Conservation (phyloP, 2,329 filamentous ascomycete species). For the Xylariales sp. region DNA sequence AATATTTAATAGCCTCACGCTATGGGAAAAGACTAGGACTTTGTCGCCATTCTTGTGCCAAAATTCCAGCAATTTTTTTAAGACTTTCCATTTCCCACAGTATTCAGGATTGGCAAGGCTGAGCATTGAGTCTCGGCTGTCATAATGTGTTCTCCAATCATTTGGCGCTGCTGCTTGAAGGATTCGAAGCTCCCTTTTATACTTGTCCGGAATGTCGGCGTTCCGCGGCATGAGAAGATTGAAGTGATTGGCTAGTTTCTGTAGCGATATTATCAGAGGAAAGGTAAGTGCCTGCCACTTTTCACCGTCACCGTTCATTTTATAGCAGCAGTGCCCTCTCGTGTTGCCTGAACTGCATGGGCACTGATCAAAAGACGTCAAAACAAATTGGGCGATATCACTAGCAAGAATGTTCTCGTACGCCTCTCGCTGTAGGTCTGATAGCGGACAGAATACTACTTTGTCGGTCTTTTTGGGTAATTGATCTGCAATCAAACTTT, state of each 20-base stretch:
- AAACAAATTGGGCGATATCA: constrained; percentile 76
- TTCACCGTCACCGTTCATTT: constrained; percentile 67
- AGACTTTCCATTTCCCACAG: constrained; percentile 95
- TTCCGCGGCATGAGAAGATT: constrained; percentile 81
- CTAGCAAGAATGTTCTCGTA: constrained; percentile 86
- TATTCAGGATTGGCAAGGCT: constrained; percentile 88
- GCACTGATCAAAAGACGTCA: constrained; percentile 74
- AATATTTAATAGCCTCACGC: constrained; percentile 85
- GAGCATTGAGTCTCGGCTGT: constrained; percentile 79
- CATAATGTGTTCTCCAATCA: constrained; percentile 79
- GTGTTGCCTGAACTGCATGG: constrained; percentile 75
- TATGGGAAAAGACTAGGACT: constrained; percentile 94
- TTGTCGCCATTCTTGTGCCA: constrained; percentile 94
- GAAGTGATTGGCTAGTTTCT: constrained; percentile 94
- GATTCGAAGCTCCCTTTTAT: constrained; percentile 79
- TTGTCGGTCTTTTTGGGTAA: constrained; percentile 94
- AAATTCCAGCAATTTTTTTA: constrained; percentile 86
- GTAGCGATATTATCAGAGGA: constrained; percentile 81
- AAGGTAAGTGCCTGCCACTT: constrained; percentile 85
- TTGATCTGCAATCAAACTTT: constrained; percentile 90
- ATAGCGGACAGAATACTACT: constrained; percentile 94
- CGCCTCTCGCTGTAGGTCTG: constrained; percentile 80
- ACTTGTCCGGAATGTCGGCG: constrained; percentile 75
- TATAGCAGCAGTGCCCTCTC: constrained; percentile 84
- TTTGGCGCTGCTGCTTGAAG: constrained; percentile 81